Evolutionary conservation across 148 eudicot genomes (phyloP), one percentile per base, ranked within the genome.

Genomic region (Camellia granthamiana): DNA sequence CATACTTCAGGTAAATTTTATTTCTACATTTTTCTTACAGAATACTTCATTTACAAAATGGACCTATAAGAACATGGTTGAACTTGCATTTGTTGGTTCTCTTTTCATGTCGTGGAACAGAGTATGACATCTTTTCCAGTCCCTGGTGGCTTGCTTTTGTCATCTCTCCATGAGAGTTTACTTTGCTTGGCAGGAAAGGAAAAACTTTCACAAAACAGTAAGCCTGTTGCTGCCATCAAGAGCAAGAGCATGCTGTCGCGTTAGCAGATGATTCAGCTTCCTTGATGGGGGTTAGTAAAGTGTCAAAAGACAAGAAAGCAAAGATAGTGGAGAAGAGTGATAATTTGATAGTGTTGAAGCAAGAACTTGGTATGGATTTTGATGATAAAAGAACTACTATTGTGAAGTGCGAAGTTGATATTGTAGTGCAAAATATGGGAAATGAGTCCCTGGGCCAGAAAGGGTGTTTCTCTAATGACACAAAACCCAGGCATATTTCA

Each of bases 81-180:
- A 14, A 41, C 58, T 44, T 64, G 38, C 38, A 55, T 41, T 66
- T 55, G 64, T 38, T 77, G 38, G 38, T 30, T 72, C 2, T 69
- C 30, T 59, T 84, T 65, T 6, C 41, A 19, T 59, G 58, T 72
- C 9, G 6, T 85, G 72, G 60, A 54, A 74, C 87, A 90, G 93
- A 83, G 58, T 6, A 85, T 90, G 93, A 87, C 86, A 47, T 85
- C 91, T 74, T 82, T 81, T 67, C 87, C 90, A 21, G 82, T 85
- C 41, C 67, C 88, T 69, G 90, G 83, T 12, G 79, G 72, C 65
- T 58, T 80, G 70, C 82, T 84, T 62, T 74, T 88, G 38, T 90
- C 93, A 16, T 90, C 91, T 62, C 88, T 90, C 21, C 76, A 72
- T 68, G 89, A 82, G 52, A 77, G 86, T 73, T 62, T 90, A 60